These are phyloP conservation scores for Melampsora americana DNA, from an alignment of 1,284 basidiomycete species.

Conservation along the genomic window DNA sequence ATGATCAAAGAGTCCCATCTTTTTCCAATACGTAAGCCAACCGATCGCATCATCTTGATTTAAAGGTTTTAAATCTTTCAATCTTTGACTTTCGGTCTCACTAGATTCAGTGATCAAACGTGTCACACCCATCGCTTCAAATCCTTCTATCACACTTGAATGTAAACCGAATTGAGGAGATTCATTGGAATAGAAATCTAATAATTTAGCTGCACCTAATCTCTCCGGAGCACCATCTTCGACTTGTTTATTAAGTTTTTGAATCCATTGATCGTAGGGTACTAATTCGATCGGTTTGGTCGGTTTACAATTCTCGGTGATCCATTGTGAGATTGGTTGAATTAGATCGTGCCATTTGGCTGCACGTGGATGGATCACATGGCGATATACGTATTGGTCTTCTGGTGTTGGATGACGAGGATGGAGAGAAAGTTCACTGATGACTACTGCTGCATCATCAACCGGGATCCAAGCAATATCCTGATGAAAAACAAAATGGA, in stretches of 20 bases:
- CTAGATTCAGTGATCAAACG: neutral
- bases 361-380: slow-evolving; percentile 10
- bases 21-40: neutral
- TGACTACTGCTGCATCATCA: neutral
- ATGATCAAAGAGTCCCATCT: neutral
- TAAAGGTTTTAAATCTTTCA: neutral
- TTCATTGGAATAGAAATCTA: neutral
- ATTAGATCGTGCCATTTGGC: slow-evolving; percentile 5
- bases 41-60: neutral
- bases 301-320: neutral
- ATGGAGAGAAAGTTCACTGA: slow-evolving; percentile 7
- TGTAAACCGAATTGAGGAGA: neutral
- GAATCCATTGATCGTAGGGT: neutral
- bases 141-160: neutral
- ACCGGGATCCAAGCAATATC: slow-evolving; percentile 15
- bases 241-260: neutral
- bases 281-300: neutral
- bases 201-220: neutral
- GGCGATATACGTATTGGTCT: neutral
- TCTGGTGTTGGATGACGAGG: neutral
- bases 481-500: neutral
- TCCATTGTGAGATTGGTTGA: neutral
- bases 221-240: neutral
- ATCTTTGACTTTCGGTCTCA: neutral
- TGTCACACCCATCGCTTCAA: neutral